phyloP scores from a whole-genome alignment of 2,329 filamentous ascomycete species.

The Fusarium bulbicola region DNA sequence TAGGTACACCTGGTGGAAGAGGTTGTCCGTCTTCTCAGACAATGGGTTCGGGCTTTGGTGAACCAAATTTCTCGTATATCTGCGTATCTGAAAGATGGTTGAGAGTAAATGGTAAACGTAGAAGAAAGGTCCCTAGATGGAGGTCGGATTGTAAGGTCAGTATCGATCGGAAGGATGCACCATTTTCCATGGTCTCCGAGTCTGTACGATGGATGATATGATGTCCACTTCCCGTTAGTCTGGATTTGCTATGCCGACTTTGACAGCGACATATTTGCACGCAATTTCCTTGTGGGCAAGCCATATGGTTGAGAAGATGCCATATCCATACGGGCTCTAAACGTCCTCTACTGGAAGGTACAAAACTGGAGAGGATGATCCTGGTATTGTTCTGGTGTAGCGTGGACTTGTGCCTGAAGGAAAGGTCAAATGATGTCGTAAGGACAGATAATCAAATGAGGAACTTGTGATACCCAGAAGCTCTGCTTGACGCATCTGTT shows the following conservation, averaged over 20 bases:
- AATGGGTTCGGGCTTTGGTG: constrained; percentile 34
- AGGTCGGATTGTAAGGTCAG: constrained; percentile 34
- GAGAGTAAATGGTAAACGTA: constrained; percentile 35
- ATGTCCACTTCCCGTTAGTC: constrained; percentile 24
- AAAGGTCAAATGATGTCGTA: no score
- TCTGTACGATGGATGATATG: no score
- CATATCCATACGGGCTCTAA: constrained; percentile 20
- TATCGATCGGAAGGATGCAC: constrained; percentile 4
- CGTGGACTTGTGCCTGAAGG: no score
- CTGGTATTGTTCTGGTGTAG: not conserved
- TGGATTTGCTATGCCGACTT: constrained; percentile 43
- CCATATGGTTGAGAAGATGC: constrained; percentile 47
- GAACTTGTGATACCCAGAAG: no score
- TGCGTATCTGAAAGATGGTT: constrained; percentile 33
- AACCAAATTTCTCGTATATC: constrained; percentile 37
- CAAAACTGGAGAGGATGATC: not conserved
- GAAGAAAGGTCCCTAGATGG: constrained; percentile 48
- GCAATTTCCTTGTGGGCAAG: constrained; percentile 42
- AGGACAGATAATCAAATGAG: not conserved
- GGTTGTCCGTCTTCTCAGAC: constrained; percentile 23
- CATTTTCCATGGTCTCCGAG: accelerated
- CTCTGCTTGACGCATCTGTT: not conserved
- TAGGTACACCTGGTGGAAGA: constrained; percentile 40
- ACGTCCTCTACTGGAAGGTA: not conserved
- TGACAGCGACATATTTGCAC: constrained; percentile 44